phyloP scores from a whole-genome alignment of 768 basidiomycete genomes.

The Hygrophorus pudorinus region DNA sequence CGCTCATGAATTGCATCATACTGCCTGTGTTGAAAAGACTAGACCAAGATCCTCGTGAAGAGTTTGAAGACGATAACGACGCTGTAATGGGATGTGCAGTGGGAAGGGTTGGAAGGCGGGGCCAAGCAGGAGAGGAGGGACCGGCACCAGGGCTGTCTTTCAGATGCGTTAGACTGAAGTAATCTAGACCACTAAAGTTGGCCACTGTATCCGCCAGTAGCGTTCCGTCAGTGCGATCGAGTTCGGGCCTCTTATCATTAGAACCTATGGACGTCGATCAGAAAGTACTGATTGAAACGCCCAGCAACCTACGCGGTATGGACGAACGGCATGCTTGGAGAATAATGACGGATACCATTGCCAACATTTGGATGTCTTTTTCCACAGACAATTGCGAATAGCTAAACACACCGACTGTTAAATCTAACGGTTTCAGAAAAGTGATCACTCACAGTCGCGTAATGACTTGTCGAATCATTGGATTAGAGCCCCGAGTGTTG shows the following conservation, averaged over 20 bases:
- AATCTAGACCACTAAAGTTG: constrained; percentile 34
- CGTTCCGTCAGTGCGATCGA: constrained; percentile 2
- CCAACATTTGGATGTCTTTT: constrained; percentile 75
- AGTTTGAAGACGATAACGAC: constrained; percentile 41
- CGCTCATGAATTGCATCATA: constrained; percentile 61
- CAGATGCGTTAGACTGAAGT: constrained; percentile 42
- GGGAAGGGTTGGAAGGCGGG: constrained; percentile 38
- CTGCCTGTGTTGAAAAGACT: constrained; percentile 61
- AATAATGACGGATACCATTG: constrained; percentile 63
- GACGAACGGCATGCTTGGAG: constrained; percentile 33
- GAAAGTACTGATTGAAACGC: neutral
- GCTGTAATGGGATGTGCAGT: constrained; percentile 27
- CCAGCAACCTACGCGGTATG: neutral
- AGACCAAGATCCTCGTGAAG: constrained; percentile 75
- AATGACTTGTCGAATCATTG: constrained; percentile 29
- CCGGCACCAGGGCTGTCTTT: constrained; percentile 23
- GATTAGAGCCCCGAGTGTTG: constrained; percentile 19
- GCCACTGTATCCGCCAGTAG: constrained; percentile 8
- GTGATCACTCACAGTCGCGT: constrained; percentile 33
- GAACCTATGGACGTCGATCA: neutral
- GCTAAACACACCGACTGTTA: constrained; percentile 15
- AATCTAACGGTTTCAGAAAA: neutral
- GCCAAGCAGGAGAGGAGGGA: constrained; percentile 42
- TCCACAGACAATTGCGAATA: constrained; percentile 30
- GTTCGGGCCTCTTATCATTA: constrained; percentile 4